A percentile compares a stretch with the other conserved stretches of the same genome.
phyloP scores from a whole-genome alignment of 2,329 filamentous ascomycete genomes.

The Pseudogymnoascus sp. region DNA sequence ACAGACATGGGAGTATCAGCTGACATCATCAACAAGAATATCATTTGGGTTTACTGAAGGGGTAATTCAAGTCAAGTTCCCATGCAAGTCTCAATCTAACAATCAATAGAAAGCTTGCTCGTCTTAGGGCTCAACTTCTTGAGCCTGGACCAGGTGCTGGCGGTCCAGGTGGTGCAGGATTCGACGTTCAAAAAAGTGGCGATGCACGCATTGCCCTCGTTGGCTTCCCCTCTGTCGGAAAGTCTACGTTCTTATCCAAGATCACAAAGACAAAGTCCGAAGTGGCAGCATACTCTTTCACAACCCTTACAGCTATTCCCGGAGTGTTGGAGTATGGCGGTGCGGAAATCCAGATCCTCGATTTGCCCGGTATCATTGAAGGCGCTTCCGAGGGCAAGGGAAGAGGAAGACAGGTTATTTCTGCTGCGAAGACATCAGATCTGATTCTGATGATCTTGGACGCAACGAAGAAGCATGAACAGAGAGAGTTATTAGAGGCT shows the following conservation, averaged over 20 bases:
- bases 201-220: slow-evolving; percentile 95
- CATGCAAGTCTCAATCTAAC: not conserved
- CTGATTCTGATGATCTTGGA: slow-evolving; percentile 95
- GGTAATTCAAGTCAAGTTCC: slow-evolving; percentile 46
- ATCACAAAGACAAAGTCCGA: slow-evolving; percentile 97
- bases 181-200: slow-evolving; percentile 90
- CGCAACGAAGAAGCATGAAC: slow-evolving; percentile 92
- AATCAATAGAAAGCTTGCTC: slow-evolving; percentile 73
- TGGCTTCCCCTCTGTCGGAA: slow-evolving; percentile 97
- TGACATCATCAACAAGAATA: slow-evolving; percentile 63
- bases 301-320: slow-evolving; percentile 91
- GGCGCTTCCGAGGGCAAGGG: slow-evolving; percentile 94
- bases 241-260: slow-evolving; percentile 97
- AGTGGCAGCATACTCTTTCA: slow-evolving; percentile 94
- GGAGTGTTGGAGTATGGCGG: slow-evolving; percentile 96
- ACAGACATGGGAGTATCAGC: slow-evolving; percentile 27
- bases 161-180: slow-evolving; percentile 70
- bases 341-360: slow-evolving; percentile 94
- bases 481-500: slow-evolving; percentile 78
- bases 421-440: slow-evolving; percentile 95
- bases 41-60: slow-evolving; percentile 94
- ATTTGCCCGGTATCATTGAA: slow-evolving; percentile 97
- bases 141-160: slow-evolving; percentile 78
- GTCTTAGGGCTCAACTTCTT: slow-evolving; percentile 85
- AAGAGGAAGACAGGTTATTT: slow-evolving; percentile 90